Conservation (phyloP, 1,139 yeast species). For the Geotrichum histeridarum region DNA sequence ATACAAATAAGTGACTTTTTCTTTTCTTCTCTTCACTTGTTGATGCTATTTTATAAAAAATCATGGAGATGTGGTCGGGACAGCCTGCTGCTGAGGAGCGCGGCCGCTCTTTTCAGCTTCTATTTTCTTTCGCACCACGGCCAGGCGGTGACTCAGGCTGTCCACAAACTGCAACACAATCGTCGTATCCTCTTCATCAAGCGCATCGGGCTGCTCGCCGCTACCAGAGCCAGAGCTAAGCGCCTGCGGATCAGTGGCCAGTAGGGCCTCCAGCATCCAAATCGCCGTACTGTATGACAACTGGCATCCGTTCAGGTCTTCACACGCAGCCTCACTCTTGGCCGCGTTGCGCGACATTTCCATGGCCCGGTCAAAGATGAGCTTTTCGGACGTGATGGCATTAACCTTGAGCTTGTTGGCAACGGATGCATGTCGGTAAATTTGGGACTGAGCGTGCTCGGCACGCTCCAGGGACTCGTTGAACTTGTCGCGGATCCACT, state of each 20-base stretch:
- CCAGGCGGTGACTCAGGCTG: conserved; percentile 34
- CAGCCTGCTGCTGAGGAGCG: no score
- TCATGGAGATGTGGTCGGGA: no score
- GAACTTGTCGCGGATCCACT: conserved; percentile 86
- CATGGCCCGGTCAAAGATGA: conserved; percentile 85
- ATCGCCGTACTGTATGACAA: conserved; percentile 83
- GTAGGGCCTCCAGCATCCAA: conserved; percentile 89
- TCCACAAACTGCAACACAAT: conserved; percentile 58
- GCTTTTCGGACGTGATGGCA: conserved; percentile 63
- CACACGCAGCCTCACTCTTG: conserved; percentile 64
- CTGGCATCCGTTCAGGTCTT: conserved; percentile 75
- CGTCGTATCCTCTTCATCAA: conserved; percentile 48
- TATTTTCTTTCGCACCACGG: conserved; percentile 28
- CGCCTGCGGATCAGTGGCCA: conserved; percentile 40
- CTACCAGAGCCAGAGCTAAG: neutral
- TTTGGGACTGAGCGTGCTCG: conserved; percentile 56
- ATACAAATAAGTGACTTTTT: no score
- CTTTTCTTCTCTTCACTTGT: no score
- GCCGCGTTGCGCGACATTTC: conserved; percentile 93
- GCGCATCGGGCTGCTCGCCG: conserved; percentile 10
- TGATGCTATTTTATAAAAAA: no score
- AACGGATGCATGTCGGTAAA: conserved; percentile 20
- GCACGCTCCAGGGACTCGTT: conserved; percentile 88
- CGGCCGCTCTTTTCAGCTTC: conserved; percentile 5
- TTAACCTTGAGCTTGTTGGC: neutral